Conservation (phyloP, 768 basidiomycete species). For the Lactarius hengduanensis region DNA sequence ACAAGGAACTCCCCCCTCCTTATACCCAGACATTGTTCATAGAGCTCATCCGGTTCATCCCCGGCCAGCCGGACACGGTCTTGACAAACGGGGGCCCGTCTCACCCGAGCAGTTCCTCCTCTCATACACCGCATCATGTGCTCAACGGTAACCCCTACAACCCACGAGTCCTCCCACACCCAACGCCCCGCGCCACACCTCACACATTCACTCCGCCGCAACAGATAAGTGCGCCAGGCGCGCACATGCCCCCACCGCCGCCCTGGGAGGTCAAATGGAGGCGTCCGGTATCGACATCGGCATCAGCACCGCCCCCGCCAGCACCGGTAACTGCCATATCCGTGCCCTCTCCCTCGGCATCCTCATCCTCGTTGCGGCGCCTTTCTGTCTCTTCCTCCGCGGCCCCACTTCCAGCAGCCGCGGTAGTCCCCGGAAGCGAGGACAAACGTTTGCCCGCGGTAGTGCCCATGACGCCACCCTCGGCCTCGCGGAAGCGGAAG, state of each 20-base stretch:
- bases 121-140: slow-evolving; percentile 27
- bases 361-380: slow-evolving; percentile 29
- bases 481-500: slow-evolving; percentile 37
- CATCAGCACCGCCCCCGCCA: slow-evolving; percentile 12
- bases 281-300: slow-evolving; percentile 29
- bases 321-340: slow-evolving; percentile 30
- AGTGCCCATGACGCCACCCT: slow-evolving; percentile 28
- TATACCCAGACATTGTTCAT: slow-evolving; percentile 69
- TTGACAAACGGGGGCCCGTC: slow-evolving; percentile 31
- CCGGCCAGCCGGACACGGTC: slow-evolving; percentile 49
- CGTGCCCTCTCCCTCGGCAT: slow-evolving; percentile 32
- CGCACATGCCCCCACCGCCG: slow-evolving; percentile 39
- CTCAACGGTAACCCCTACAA: slow-evolving; percentile 20
- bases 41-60: slow-evolving; percentile 64
- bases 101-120: slow-evolving; percentile 29
- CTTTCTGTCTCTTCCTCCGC: slow-evolving; percentile 12
- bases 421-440: background rate
- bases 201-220: slow-evolving; percentile 22
- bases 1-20: slow-evolving; percentile 63
- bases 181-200: slow-evolving; percentile 36
- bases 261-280: slow-evolving; percentile 38
- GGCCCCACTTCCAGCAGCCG: background rate
- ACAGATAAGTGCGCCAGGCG: slow-evolving; percentile 14
- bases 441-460: slow-evolving; percentile 18
- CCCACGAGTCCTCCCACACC: slow-evolving; percentile 30